Conservation (phyloP, 176 grass and related monocot species). For the Triticum dicoccoides region DNA sequence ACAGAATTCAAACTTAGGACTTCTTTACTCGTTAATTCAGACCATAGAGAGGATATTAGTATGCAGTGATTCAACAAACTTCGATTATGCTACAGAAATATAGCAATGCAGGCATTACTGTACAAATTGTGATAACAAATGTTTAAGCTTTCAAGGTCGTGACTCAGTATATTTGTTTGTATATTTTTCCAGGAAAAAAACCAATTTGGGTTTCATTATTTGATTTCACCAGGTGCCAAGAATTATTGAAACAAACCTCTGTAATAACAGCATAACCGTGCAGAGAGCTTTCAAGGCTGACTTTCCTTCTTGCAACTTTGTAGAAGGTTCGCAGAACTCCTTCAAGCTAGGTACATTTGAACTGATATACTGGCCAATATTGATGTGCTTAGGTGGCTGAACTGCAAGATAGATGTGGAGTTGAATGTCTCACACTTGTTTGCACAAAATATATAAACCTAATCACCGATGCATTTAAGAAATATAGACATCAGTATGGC, state of each 20-base stretch:
- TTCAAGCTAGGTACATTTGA: slow-evolving; percentile 88
- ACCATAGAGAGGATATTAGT: not conserved
- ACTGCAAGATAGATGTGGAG: slow-evolving; percentile 45
- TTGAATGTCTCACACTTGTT: not conserved
- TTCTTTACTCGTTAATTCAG: slow-evolving; percentile 10
- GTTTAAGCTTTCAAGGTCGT: slow-evolving; percentile 12
- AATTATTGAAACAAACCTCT: slow-evolving; percentile 57
- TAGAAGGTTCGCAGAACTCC: slow-evolving; percentile 63
- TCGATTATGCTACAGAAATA: slow-evolving; percentile 5
- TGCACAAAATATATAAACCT: slow-evolving; percentile 1
- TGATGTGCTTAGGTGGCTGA: slow-evolving; percentile 77
- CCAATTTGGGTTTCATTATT: not conserved
- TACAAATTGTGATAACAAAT: not conserved
- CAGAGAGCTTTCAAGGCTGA: slow-evolving; percentile 75
- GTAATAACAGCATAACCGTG: slow-evolving; percentile 75
- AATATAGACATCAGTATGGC: slow-evolving; percentile 24
- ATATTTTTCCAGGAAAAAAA: not conserved
- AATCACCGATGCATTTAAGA: slow-evolving; percentile 12
- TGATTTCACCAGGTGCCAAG: slow-evolving; percentile 25
- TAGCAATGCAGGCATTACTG: not conserved
- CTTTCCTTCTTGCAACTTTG: slow-evolving; percentile 49
- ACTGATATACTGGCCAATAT: slow-evolving; percentile 74
- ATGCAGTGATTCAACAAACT: not conserved
- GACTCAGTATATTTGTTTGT: not conserved
- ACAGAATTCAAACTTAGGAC: not conserved